Evolutionary conservation across 192 early-diverging fungal species (phyloP).

Genomic region (Mortierella claussenii): DNA sequence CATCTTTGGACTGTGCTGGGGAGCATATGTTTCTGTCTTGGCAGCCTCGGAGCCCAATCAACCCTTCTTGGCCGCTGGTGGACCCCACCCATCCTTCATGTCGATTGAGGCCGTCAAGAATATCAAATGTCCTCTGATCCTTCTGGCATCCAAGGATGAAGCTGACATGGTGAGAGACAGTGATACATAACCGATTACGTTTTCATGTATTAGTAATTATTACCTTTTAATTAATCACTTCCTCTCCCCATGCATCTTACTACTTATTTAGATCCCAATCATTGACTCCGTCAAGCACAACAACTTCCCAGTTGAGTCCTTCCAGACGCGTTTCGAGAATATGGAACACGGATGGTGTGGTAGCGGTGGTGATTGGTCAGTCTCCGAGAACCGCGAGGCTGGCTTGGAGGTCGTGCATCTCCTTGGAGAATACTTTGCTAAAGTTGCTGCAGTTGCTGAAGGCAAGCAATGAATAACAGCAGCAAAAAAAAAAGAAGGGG

Average conservation of each 20-base stretch:
- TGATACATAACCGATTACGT: no score
- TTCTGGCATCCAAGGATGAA: conserved; percentile 72
- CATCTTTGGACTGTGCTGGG: conserved; percentile 77
- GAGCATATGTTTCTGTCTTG: conserved; percentile 62
- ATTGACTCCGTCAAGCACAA: conserved; percentile 12
- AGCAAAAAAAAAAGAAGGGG: neutral
- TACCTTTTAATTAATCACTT: neutral
- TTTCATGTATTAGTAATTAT: no score
- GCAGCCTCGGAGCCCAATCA: conserved; percentile 53
- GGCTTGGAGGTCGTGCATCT: conserved; percentile 32
- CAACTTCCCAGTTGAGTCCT: conserved; percentile 25
- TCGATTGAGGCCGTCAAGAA: conserved; percentile 56
- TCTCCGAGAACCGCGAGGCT: conserved; percentile 17
- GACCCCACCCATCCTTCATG: conserved; percentile 71
- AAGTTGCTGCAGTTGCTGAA: conserved; percentile 22
- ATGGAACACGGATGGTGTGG: conserved; percentile 47
- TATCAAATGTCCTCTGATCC: conserved; percentile 67
- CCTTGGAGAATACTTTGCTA: conserved; percentile 39
- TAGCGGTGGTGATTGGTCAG: conserved; percentile 41
- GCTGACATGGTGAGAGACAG: conserved; percentile 55
- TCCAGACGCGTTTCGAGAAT: conserved; percentile 29
- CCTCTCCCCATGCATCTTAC: neutral
- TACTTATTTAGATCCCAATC: neutral
- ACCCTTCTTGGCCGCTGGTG: conserved; percentile 59
- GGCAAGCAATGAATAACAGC: conserved; percentile 13